A percentile compares a stretch with the other conserved stretches of the same genome.
Evolutionary conservation across 129 eudicot genomes (phyloP).

Genomic region (Pittosporum tobira): DNA sequence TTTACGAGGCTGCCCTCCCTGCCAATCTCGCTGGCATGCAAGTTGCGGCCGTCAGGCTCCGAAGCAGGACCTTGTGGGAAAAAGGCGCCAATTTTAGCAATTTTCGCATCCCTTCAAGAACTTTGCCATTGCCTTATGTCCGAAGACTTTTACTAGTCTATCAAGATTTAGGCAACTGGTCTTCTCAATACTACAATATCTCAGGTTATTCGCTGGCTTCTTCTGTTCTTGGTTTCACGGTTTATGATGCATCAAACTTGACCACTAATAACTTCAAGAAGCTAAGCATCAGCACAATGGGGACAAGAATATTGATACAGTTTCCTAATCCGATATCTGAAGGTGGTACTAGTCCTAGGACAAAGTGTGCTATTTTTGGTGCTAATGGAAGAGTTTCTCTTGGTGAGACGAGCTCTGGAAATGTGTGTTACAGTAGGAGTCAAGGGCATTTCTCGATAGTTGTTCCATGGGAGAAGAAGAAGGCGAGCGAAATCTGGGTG

Average conservation of each 20-base stretch:
- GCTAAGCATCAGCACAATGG: slow-evolving; percentile 42
- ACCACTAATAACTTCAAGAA: slow-evolving; percentile 13
- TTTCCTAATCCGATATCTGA: slow-evolving; percentile 21
- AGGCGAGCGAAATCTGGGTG: slow-evolving; percentile 28
- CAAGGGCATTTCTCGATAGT: slow-evolving; percentile 48
- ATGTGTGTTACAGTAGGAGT: slow-evolving; percentile 35
- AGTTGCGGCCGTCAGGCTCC: slow-evolving; percentile 35
- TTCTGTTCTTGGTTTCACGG: slow-evolving; percentile 46
- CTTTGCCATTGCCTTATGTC: slow-evolving; percentile 54
- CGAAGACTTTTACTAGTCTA: slow-evolving; percentile 38
- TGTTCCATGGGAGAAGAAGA: slow-evolving; percentile 25
- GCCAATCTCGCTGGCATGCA: slow-evolving; percentile 42
- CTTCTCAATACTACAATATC: slow-evolving; percentile 35
- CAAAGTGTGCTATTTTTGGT: slow-evolving; percentile 40
- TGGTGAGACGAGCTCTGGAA: slow-evolving; percentile 17
- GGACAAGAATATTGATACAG: slow-evolving; percentile 29
- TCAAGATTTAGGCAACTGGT: slow-evolving; percentile 62
- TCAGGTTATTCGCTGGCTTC: slow-evolving; percentile 37
- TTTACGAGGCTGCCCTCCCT: slow-evolving; percentile 38
- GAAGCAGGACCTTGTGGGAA: slow-evolving; percentile 56
- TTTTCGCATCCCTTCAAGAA: slow-evolving; percentile 48
- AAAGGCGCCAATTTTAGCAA: slow-evolving; percentile 55
- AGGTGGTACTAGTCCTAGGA: slow-evolving; percentile 10
- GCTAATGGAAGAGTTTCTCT: slow-evolving; percentile 27
- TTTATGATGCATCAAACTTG: slow-evolving; percentile 50